Evolutionary conservation across 2,329 filamentous ascomycete genomes (phyloP).

Genomic region (Epicoccum nigrum): DNA sequence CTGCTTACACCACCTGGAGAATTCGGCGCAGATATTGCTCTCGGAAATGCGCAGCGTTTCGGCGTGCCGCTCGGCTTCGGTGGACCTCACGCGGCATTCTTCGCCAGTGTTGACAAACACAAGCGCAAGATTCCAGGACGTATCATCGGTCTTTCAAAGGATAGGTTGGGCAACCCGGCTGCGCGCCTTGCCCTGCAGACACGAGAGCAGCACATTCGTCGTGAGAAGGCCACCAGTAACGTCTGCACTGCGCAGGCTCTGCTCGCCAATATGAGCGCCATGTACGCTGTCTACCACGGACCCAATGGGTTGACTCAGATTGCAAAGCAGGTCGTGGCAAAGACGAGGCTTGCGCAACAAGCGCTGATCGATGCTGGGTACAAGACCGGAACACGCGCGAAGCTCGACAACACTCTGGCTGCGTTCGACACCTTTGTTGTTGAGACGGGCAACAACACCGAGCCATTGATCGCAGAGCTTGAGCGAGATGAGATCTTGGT

Average conservation of each 20-base stretch:
- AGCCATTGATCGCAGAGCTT: conserved; percentile 59
- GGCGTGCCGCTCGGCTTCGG: conserved; percentile 92
- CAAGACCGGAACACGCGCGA: conserved; percentile 64
- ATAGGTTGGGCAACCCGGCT: conserved; percentile 80
- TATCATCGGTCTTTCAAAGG: conserved; percentile 88
- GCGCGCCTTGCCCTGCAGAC: conserved; percentile 88
- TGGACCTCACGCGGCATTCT: conserved; percentile 96
- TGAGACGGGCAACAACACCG: conserved; percentile 56
- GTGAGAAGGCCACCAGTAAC: conserved; percentile 97
- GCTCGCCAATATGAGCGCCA: conserved; percentile 92
- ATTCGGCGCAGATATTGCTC: conserved; percentile 93
- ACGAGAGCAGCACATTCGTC: conserved; percentile 91
- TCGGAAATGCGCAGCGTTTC: conserved; percentile 89
- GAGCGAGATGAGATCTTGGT: conserved; percentile 64
- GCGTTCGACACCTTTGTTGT: conserved; percentile 84
- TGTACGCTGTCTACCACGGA: conserved; percentile 94
- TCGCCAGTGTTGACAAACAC: conserved; percentile 86
- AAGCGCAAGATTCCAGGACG: conserved; percentile 95
- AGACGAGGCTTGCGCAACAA: conserved; percentile 71
- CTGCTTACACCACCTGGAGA: conserved; percentile 88
- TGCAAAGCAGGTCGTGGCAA: conserved; percentile 75
- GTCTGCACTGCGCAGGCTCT: conserved; percentile 95
- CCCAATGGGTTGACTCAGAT: conserved; percentile 82
- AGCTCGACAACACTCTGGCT: conserved; percentile 61
- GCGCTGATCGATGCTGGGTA: conserved; percentile 68